Evolutionary conservation across 2,329 filamentous ascomycete species (phyloP), one percentile per base, ranked within the genome.

Genomic region (Cladobotryum protrusum): DNA sequence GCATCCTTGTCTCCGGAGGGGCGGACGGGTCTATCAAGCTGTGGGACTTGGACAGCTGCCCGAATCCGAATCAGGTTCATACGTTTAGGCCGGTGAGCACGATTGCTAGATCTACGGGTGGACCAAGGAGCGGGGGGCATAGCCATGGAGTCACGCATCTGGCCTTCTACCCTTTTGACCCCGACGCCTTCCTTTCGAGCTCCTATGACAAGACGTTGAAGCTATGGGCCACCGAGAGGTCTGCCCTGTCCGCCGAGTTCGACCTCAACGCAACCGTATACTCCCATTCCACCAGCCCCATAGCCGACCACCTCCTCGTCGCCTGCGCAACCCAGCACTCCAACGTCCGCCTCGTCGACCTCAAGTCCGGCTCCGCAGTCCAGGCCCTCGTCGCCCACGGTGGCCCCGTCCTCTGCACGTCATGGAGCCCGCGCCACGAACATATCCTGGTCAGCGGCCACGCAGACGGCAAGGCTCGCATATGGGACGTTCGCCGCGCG

Each of bases 301-400:
- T 91, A 51, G 79, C 89, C 49, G 72, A 81, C 47, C 77, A 90
- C 61, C 75, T 95, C 0, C 78, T 96, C 4, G 87, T 96, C 9
- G 90, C 92, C 9, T 93, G 89, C 61, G 91, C 87, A 1, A 95
- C 90, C 0, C 89, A 95, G 56, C 84, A 93, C 63, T 88, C 89
- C 6, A 78, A 87, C 20, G 86, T 96, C 13, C 83, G 90, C 14
- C 79, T 97, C 6, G 82, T 96, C 5, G 92, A 97, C 63, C 75
- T 96, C 33, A 86, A 87, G 47, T 91, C 90, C 1, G 89, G 89
- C 2, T 79, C 89, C 14, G 67, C 69, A 43, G 83, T 86, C 1
- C 86, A 90, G 61, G 81, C 83, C 1, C 73, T 91, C 29, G 77
- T 85, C 1, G 83, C 86, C 0, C 83, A 87, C 55, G 78, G 80